Evolutionary conservation across 139 green algal species (phyloP), one percentile per base, ranked within the genome.

Genomic region (Dunaliella sp.): DNA sequence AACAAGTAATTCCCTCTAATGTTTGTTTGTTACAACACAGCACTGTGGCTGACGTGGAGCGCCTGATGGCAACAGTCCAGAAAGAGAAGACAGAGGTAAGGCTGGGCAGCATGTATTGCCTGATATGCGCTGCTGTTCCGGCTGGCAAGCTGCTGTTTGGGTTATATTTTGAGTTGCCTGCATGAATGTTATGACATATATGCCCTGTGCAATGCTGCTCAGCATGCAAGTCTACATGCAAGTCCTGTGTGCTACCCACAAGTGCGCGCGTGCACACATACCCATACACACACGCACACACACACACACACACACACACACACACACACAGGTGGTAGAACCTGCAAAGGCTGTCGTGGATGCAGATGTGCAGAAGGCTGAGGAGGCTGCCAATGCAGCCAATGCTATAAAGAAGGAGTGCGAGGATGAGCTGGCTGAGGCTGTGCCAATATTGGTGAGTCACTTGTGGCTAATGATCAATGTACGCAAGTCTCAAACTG

Each of bases 381-480:
- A 95, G 84, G 91, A 87, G 38, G 87, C 88, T 31, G 94, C 92
- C 16, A 90, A 89, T 28, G 92, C 92, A 0, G 91, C 93, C 34
- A 93, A 95, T 59, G 89, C 88, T n/a, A 96, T 97, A 89, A 97
- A 96, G 89, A 92, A 91, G 1, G 93, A 97, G 85, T 96, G 93
- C 88, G 93, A 96, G 88, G 92, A 87, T 2, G 94, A 95, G 38
- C 90, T 97, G 78, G 92, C 91, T n/a, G 94, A 92, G 59, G 90
- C 92, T 2, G 83, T 90, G n/a, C 87, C 87, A 35, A 90, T 90
- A 34, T 73, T 90, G 57, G 87, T 86, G 78, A 22, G 82, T 58
- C 36, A 22, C n/a, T n/a, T n/a, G n/a, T n/a, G n/a, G n/a, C n/a
- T n/a, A n/a, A n/a, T n/a, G n/a, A n/a, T n/a, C n/a, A n/a, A n/a